Base-by-base conservation (phyloP, 2,329 filamentous ascomycete species). In the Aureobasidium subglaciale region DNA sequence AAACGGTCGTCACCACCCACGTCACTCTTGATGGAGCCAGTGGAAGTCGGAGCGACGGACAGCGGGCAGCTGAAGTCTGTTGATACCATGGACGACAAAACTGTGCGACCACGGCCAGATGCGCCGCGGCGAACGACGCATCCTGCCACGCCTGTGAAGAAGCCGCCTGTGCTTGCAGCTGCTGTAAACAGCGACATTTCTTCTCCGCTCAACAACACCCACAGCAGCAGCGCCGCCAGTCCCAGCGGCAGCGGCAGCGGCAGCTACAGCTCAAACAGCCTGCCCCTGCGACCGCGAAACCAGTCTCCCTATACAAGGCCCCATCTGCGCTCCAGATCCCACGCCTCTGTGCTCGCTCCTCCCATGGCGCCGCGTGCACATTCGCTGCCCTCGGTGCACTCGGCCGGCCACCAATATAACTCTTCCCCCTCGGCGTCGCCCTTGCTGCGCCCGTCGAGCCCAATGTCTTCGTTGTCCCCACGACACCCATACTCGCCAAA, bases 261-360 rank as follows among this genome's bases (percentile, higher is more conserved):
- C 38, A 55, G 27, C 50, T 25, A 40, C 40, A 55, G 38, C 38
- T 34, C 27, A 27, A 43, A 45, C 50, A 55, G 27, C 58, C 60
- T 56, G 59, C 64, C 40, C 46, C 58, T 24, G 63, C 59, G 66
- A 56, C 68, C 69, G 50, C 70, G 74, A 53, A 77, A 75, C 62
- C 69, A 72, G 25, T 75, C 74, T n/a, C 74, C 74, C 30, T 77
- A 76, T 62, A 68, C 71, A 27, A 68, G 74, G 55, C 65, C 65
- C 30, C 75, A 77, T 64, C 64, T 76, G 20, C 73, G 75, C 56
- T 75, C 73, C 5, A 68, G 72, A 20, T 76, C 73, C 56, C 68
- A 67, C 58, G 71, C 71, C 30, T 66, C 67, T 40, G 63, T 69
- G 6, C 64, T 71, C 45, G 73, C 75, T 45, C 75, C 75, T 9